Base-by-base conservation (phyloP, 2,329 filamentous ascomycete genomes). In the Pseudogymnoascus sp. region DNA sequence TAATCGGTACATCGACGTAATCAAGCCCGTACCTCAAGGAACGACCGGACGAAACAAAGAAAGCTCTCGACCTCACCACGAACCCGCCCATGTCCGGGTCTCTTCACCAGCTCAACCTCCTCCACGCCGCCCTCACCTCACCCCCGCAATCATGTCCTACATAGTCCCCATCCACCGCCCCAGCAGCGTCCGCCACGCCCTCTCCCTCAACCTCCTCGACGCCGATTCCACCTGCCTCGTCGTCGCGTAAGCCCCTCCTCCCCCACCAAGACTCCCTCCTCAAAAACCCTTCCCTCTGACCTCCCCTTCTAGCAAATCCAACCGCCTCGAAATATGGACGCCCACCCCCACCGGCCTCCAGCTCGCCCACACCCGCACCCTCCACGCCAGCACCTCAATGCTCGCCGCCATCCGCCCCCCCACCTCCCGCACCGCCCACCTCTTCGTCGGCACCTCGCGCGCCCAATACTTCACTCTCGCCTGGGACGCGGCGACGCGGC, bases 361-460 rank as follows among this genome's bases (percentile, higher is more conserved):
- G 7, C 82, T 93, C 64, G 80, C 84, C 35, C 84, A 85, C 67
- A 89, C 90, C 2, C 88, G 88, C 71, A 79, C 86, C 66, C 81
- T 98, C 62, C 93, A 93, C 73, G 95, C 93, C 73, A 90, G 89
- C 68, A 87, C 98, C 68, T 88, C 89, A 6, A 90, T 97, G 80
- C 83, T 97, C 12, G 85, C 95, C 71, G 88, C 87, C 71, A 81
- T 99, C 59, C 86, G 86, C 26, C 91, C 93, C 5, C 85, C 86
- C 59, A 85, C 90, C 68, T 87, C 88, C 28, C 76, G 81, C 4
- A 91, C 87, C 59, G 92, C 98, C 69, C 85, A 97, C 66, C 84
- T 99, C 65, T 96, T 99, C 73, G 84, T 99, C 63, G 93, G 92
- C 60, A 99, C 95, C 56, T 89, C 96, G 72, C 86, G 89, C 62